phyloP scores from a whole-genome alignment of 768 basidiomycete species.

The Tephrocybe sp. region DNA sequence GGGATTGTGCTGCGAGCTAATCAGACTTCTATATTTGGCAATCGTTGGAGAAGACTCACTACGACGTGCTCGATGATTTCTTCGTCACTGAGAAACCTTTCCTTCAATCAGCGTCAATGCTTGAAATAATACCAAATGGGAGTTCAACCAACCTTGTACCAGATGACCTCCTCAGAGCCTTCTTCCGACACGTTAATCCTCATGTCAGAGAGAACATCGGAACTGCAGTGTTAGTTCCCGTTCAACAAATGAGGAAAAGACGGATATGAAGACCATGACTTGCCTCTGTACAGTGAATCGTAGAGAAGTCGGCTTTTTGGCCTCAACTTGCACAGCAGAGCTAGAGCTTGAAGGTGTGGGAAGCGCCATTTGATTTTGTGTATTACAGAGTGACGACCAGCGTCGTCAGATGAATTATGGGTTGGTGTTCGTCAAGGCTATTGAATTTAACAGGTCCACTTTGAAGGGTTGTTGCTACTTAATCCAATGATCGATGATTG shows the following conservation, averaged over 20 bases:
- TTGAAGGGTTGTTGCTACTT: no score
- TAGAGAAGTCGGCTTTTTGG: conserved; percentile 1
- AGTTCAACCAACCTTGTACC: conserved; percentile 63
- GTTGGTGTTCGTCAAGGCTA: no score
- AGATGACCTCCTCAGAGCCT: conserved; percentile 55
- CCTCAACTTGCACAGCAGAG: neutral
- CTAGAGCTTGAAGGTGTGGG: neutral
- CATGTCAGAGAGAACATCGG: conserved; percentile 73
- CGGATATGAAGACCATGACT: neutral
- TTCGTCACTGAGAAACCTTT: conserved; percentile 68
- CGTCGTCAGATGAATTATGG: no score
- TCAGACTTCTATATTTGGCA: neutral
- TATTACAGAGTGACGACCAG: neutral
- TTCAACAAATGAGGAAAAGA: neutral
- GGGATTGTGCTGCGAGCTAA: conserved; percentile 55
- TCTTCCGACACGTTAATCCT: conserved; percentile 64
- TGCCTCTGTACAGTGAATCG: conserved; percentile 36
- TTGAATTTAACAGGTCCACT: no score
- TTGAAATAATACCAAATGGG: neutral
- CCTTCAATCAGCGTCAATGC: conserved; percentile 41
- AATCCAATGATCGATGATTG: no score
- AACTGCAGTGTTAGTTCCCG: conserved; percentile 35
- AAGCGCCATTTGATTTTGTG: neutral
- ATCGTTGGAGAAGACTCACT: conserved; percentile 38
- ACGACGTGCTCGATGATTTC: conserved; percentile 78